Conservation (phyloP, 2,329 filamentous ascomycete species). For the Botrytis cinerea region DNA sequence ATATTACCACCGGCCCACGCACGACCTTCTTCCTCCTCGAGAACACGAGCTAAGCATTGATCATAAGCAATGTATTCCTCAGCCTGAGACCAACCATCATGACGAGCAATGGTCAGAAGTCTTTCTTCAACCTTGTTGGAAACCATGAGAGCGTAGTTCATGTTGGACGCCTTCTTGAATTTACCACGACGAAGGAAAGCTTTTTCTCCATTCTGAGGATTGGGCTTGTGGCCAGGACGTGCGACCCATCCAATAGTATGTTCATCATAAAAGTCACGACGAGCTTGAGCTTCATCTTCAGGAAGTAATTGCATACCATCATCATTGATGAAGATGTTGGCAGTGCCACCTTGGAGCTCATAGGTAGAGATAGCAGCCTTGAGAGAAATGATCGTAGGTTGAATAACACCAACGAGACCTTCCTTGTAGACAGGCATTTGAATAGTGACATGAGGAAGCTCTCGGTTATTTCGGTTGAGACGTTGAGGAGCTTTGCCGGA, state of each 20-base stretch:
- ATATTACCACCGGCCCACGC: constrained; percentile 86
- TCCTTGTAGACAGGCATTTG: constrained; percentile 91
- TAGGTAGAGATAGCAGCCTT: constrained; percentile 78
- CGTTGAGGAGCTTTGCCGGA: constrained; percentile 43
- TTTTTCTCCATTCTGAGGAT: constrained; percentile 35
- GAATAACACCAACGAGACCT: constrained; percentile 72
- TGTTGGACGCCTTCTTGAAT: constrained; percentile 57
- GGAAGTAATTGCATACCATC: constrained; percentile 70
- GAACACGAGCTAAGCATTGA: constrained; percentile 62
- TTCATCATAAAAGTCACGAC: constrained; percentile 68
- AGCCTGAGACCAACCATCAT: constrained; percentile 62
- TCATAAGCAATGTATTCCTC: constrained; percentile 70
- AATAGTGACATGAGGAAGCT: constrained; percentile 73
- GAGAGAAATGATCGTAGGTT: constrained; percentile 74
- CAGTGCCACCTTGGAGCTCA: constrained; percentile 73
- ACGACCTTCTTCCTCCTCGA: constrained; percentile 64
- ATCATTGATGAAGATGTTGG: constrained; percentile 76
- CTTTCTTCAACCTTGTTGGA: constrained; percentile 37
- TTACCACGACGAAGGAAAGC: constrained; percentile 57
- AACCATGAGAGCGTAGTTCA: constrained; percentile 42
- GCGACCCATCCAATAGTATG: constrained; percentile 71
- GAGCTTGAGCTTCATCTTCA: constrained; percentile 61
- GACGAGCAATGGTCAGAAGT: constrained; percentile 6
- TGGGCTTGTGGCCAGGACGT: constrained; percentile 18
- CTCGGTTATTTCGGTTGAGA: constrained; percentile 42